Evolutionary conservation across 495 filamentous ascomycete genomes (phyloP).

Genomic region (Tetracladium setigerum): DNA sequence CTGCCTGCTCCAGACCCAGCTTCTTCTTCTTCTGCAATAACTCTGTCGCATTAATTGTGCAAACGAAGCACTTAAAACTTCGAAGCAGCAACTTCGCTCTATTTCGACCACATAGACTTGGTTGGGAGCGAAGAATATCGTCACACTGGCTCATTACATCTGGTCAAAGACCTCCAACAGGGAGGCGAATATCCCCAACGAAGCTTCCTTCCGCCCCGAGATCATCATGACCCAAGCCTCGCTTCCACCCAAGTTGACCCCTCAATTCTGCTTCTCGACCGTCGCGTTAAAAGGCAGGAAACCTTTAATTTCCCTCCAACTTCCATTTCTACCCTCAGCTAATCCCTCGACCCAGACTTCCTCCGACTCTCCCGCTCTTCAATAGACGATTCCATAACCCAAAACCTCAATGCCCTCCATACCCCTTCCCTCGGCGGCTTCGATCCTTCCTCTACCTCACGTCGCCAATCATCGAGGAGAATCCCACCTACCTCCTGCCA

Average conservation of each 20-base stretch:
- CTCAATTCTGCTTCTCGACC: slow-evolving; percentile 92
- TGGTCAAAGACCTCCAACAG: slow-evolving; percentile 36
- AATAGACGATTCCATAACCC: slow-evolving; percentile 88
- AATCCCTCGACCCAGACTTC: slow-evolving; percentile 58
- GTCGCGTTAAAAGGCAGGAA: slow-evolving; percentile 67
- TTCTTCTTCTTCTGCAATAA: neutral
- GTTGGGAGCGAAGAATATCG: neutral
- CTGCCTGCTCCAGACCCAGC: neutral
- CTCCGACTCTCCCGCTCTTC: slow-evolving; percentile 77
- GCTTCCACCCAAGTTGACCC: slow-evolving; percentile 58
- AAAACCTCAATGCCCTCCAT: slow-evolving; percentile 85
- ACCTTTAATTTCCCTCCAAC: neutral
- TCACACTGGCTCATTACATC: slow-evolving; percentile 40
- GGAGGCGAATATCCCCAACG: slow-evolving; percentile 26
- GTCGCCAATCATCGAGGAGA: slow-evolving; percentile 38
- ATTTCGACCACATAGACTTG: too few species aligned
- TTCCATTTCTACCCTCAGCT: neutral
- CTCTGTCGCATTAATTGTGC: neutral
- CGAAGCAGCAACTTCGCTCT: too few species aligned
- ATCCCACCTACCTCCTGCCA: slow-evolving; percentile 57
- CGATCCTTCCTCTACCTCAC: slow-evolving; percentile 69
- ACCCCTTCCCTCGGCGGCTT: slow-evolving; percentile 67
- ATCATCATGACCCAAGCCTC: slow-evolving; percentile 55
- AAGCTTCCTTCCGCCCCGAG: slow-evolving; percentile 4
- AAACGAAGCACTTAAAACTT: too few species aligned